Base-by-base conservation (phyloP, 164 flowering plant genomes). In the Berberis thunbergii region DNA sequence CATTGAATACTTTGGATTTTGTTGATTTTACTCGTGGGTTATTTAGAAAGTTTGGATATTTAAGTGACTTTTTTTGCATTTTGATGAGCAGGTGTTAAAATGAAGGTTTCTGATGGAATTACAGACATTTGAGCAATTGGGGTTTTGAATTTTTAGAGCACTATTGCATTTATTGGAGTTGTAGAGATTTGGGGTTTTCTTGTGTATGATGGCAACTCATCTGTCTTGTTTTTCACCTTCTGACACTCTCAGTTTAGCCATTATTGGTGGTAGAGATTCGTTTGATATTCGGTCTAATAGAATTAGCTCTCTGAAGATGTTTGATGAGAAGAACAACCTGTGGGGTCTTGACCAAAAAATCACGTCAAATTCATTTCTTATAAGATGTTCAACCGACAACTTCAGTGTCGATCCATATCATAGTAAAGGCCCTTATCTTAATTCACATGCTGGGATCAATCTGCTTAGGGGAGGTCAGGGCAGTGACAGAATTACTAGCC, bases 391-490 rank as follows among this genome's bases (percentile, higher is more conserved):
- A n/a, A 64, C 86, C 3, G 83, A 79, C 41, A 79, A 92, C 3
- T 77, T 83, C 60, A 81, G 70, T 68, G 66, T 78, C 41, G 81
- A 72, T 58, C 77, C 81, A 3, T 76, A 76, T 62, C 80, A 76
- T 4, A 81, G 68, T 54, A 84, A 79, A 65, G 97, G 87, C 74
- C 84, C 90, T 57, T 87, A 86, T 74, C 78, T 88, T 66, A 77
- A 83, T 72, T 79, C 83, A 2, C 96, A 87, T 61, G 93, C 92
- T 0, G 96, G 88, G 68, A 76, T 90, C 10, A 84, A 96, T 8
- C 68, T 94, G 91, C 96, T 94, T 43, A 79, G 97, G 76, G 94
- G 81, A 57, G 69, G 88, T 10, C 89, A 87, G 60, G 84, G 81
- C 57, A 85, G 69, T 41, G 71, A 76, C 7, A n/a, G 6, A 0